Evolutionary conservation across 441 rosid genomes (phyloP).

Genomic region (Erodium chrysanthum): DNA sequence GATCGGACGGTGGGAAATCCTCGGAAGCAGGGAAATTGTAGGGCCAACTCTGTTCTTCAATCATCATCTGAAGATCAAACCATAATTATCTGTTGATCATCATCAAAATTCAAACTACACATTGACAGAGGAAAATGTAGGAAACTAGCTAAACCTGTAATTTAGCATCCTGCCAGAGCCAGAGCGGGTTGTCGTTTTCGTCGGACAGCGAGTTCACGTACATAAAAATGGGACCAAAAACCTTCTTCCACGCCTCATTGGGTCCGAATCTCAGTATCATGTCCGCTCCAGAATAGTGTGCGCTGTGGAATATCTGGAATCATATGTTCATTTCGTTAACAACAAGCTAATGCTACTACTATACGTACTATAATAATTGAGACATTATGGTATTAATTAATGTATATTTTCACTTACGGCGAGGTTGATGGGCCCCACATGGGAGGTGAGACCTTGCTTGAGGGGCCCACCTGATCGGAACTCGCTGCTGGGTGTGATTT

Average conservation of each 20-base stretch:
- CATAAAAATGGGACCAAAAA: slow-evolving; percentile 66
- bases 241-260: slow-evolving; percentile 78
- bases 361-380: no score
- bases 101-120: no score
- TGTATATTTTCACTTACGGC: no score
- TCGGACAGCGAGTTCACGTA: slow-evolving; percentile 42
- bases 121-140: not conserved
- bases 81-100: no score
- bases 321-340: no score
- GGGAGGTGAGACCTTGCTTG: slow-evolving; percentile 82
- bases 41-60: slow-evolving; percentile 72
- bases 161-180: slow-evolving; percentile 76
- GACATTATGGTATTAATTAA: no score
- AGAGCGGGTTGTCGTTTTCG: slow-evolving; percentile 28
- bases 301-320: slow-evolving; percentile 69
- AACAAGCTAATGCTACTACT: no score
- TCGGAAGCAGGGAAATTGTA: slow-evolving; percentile 55
- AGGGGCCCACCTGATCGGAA: slow-evolving; percentile 72
- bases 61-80: slow-evolving; percentile 32
- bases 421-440: slow-evolving; percentile 68
- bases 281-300: slow-evolving; percentile 73
- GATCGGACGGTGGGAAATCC: slow-evolving; percentile 40
- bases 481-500: slow-evolving; percentile 80
- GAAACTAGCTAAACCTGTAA: slow-evolving; percentile 28
- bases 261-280: slow-evolving; percentile 48